phyloP scores from a whole-genome alignment of 306 rosid genomes.

The Ziziphus jujuba region DNA sequence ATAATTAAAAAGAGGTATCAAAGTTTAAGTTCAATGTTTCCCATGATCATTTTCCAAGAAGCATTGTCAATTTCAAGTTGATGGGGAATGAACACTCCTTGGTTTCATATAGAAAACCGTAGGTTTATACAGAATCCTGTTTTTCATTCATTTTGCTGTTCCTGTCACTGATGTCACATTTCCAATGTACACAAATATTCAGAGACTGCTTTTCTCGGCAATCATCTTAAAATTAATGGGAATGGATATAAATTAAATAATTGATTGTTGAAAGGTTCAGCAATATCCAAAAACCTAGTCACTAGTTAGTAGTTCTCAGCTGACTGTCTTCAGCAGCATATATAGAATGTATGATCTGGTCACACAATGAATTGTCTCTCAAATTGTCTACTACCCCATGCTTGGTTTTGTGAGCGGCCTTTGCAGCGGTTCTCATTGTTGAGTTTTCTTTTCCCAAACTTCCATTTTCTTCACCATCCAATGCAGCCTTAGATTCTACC shows the following conservation, averaged over 20 bases:
- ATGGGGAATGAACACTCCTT: not conserved
- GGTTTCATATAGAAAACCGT: not conserved
- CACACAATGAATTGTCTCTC: slow-evolving; percentile 25
- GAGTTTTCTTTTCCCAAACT: slow-evolving; percentile 15
- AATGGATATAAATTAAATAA: not conserved
- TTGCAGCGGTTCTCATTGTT: slow-evolving; percentile 13
- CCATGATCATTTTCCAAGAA: not conserved
- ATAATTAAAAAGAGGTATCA: no score
- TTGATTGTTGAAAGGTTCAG: not conserved
- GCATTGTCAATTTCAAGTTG: not conserved
- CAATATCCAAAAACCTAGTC: slow-evolving; percentile 25
- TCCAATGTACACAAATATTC: not conserved
- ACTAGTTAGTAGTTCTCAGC: slow-evolving; percentile 22
- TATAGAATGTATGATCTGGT: slow-evolving; percentile 41
- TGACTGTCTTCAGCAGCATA: slow-evolving; percentile 35
- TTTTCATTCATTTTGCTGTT: not conserved
- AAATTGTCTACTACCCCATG: slow-evolving; percentile 29
- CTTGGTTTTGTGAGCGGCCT: slow-evolving; percentile 13
- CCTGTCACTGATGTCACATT: slow-evolving; percentile 9
- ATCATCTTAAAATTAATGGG: not conserved
- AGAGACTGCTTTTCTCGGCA: not conserved
- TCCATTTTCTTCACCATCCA: slow-evolving; percentile 24
- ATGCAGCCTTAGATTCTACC: slow-evolving; percentile 30
- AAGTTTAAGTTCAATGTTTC: no score
- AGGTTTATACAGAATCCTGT: not conserved